These are phyloP conservation scores for Acanthamoeba castellanii DNA, from an alignment of 208 protist genomes.

Conservation along the genomic window DNA sequence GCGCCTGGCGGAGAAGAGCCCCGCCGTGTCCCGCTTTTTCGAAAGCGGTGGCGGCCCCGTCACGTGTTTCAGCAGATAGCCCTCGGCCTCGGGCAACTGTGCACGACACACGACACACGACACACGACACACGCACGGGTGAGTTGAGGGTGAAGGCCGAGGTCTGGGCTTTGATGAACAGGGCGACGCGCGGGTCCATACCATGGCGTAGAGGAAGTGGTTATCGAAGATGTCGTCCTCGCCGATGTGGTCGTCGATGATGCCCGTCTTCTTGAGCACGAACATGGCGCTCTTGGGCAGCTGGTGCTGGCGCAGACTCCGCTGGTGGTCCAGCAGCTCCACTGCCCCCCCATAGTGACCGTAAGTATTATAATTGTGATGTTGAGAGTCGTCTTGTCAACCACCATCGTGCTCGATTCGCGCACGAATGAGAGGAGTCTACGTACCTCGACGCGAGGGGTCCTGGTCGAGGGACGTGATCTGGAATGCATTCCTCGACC, in stretches of 20 bases:
- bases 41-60: neutral
- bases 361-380: too few species aligned
- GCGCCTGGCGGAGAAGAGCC: neutral
- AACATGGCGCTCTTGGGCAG: constrained; percentile 20
- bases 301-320: neutral
- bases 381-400: too few species aligned
- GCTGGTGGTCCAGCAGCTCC: constrained; percentile 62
- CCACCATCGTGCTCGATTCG: too few species aligned
- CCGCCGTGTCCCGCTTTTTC: too few species aligned
- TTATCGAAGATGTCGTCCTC: constrained; percentile 55
- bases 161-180: neutral
- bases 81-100: constrained; percentile 51
- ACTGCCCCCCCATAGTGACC: neutral
- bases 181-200: neutral
- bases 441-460: neutral
- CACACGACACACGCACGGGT: too few species aligned
- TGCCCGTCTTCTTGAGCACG: constrained; percentile 60
- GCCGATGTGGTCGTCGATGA: constrained; percentile 51
- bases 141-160: neutral
- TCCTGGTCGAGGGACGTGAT: constrained; percentile 43
- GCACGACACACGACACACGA: neutral
- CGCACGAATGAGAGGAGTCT: too few species aligned
- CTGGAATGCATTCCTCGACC: constrained; percentile 29
- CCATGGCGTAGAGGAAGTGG: constrained; percentile 49
- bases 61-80: neutral